A percentile compares a stretch with the other conserved stretches of the same genome.
Evolutionary conservation across 2,329 filamentous ascomycete genomes (phyloP).

Genomic region (Dactylellina cionopaga): DNA sequence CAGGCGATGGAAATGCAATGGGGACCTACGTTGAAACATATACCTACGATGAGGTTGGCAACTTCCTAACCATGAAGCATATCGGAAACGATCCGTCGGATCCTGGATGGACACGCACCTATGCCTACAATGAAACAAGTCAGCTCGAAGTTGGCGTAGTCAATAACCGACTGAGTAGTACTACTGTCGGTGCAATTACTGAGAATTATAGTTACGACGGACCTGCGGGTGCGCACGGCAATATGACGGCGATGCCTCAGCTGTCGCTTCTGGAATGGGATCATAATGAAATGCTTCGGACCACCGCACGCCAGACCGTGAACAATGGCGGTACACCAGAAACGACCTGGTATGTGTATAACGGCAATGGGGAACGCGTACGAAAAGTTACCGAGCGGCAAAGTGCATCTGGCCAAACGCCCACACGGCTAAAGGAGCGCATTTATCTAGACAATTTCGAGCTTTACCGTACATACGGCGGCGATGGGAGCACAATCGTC

Average conservation of each 20-base stretch:
- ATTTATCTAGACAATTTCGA: conserved; percentile 35
- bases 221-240: not conserved
- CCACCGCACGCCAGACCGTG: conserved; percentile 12
- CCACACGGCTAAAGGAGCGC: conserved; percentile 3
- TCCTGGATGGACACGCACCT: conserved; percentile 23
- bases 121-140: conserved; percentile 12
- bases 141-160: not conserved
- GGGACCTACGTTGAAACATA: conserved; percentile 30
- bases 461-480: conserved; percentile 32
- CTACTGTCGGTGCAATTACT: not conserved
- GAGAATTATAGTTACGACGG: conserved; percentile 13
- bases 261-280: conserved; percentile 25
- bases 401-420: not conserved
- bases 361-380: conserved; percentile 52
- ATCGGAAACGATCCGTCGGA: not conserved
- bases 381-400: conserved; percentile 56
- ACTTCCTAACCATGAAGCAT: conserved; percentile 23
- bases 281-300: conserved; percentile 32
- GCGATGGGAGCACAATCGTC: not conserved
- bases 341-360: conserved; percentile 57
- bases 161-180: not conserved
- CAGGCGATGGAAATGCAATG: conserved; percentile 7
- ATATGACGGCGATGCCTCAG: conserved; percentile 9
- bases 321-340: conserved; percentile 25
- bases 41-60: conserved; percentile 28